Evolutionary conservation across 805 yeast species (phyloP).

Genomic region (Ogataea pignaliae): DNA sequence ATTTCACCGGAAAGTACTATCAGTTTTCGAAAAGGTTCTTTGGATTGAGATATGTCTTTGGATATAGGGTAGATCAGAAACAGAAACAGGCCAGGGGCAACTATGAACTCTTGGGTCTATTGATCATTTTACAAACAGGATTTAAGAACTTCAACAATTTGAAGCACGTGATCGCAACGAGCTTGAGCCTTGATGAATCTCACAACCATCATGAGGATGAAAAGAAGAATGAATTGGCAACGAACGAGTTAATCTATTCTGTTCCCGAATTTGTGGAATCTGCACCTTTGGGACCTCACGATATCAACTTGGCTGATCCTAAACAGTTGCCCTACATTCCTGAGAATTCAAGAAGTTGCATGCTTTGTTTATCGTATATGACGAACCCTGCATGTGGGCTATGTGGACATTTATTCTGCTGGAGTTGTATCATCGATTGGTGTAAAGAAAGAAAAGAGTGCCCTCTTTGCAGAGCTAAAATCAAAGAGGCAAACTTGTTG

Average conservation of each 20-base stretch:
- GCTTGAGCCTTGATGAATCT: neutral
- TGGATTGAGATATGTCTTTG: slow-evolving; percentile 76
- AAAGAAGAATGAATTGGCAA: slow-evolving; percentile 2
- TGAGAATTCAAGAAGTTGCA: slow-evolving; percentile 66
- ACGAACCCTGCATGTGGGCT: slow-evolving; percentile 76
- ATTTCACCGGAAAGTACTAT: slow-evolving; percentile 79
- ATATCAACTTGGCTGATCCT: slow-evolving; percentile 55
- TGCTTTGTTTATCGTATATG: slow-evolving; percentile 80
- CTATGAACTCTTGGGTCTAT: slow-evolving; percentile 70
- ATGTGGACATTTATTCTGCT: slow-evolving; percentile 93
- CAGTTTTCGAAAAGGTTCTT: slow-evolving; percentile 69
- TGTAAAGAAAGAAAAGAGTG: slow-evolving; percentile 83
- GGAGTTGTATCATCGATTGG: slow-evolving; percentile 91
- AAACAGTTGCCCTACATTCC: slow-evolving; percentile 62
- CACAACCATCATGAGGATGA: neutral
- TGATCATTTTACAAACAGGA: slow-evolving; percentile 50
- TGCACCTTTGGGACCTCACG: slow-evolving; percentile 8
- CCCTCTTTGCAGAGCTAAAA: slow-evolving; percentile 79
- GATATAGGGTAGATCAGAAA: slow-evolving; percentile 50
- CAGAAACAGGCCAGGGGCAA: slow-evolving; percentile 44
- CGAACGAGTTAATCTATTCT: slow-evolving; percentile 14
- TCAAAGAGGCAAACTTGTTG: slow-evolving; percentile 58
- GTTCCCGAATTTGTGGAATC: slow-evolving; percentile 12
- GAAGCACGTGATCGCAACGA: slow-evolving; percentile 9
- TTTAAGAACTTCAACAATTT: slow-evolving; percentile 39